Evolutionary conservation across 331 rosid species (phyloP).

Genomic region (Stylosanthes scabra): DNA sequence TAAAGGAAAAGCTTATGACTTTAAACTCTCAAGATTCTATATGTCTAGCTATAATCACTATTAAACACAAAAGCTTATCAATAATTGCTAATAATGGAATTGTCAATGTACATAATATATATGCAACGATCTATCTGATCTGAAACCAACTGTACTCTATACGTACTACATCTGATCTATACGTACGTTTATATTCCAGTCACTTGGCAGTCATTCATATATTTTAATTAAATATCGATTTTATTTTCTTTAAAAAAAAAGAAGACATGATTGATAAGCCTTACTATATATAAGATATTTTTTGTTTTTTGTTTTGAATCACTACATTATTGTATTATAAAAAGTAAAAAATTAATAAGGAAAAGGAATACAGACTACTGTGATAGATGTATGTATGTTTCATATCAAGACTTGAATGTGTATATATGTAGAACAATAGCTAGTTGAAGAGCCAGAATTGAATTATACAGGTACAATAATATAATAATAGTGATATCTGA

Average conservation of each 20-base stretch:
- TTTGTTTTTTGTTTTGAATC: background rate
- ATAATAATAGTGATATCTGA: background rate
- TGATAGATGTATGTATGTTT: background rate
- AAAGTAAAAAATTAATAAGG: background rate
- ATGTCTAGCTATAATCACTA: background rate
- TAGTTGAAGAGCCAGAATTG: background rate
- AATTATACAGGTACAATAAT: background rate
- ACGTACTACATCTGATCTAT: background rate
- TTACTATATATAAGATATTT: background rate
- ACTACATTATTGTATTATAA: background rate
- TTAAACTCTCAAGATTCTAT: background rate
- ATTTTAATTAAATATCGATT: background rate
- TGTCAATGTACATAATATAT: background rate
- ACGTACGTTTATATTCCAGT: background rate
- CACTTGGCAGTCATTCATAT: background rate
- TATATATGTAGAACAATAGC: background rate
- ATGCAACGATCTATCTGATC: too few relatives aligned
- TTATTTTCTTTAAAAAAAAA: background rate
- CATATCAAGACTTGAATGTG: background rate
- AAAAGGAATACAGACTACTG: background rate
- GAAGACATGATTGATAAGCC: background rate
- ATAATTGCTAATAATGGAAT: background rate
- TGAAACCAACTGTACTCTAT: background rate
- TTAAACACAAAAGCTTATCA: background rate
- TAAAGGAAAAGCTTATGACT: constrained; percentile 8